Conservation (phyloP, 257 asterid genomes). For the Petrea volubilis region DNA sequence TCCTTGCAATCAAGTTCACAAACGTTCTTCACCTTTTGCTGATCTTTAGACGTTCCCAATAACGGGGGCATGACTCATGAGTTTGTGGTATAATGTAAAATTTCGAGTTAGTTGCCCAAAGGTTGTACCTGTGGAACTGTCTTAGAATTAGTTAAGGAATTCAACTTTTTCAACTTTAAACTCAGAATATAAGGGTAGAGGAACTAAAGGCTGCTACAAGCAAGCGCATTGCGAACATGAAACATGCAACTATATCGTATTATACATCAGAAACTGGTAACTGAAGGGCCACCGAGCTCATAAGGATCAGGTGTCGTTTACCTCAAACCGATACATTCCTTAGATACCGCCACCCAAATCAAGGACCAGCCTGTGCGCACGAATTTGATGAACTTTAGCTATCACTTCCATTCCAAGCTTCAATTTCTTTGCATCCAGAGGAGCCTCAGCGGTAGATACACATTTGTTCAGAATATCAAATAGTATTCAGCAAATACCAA, state of each 20-base stretch:
- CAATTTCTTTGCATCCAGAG: slow-evolving; percentile 57
- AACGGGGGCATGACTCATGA: too few species aligned
- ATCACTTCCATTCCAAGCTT: slow-evolving; percentile 72
- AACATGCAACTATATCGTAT: background rate
- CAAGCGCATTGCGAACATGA: background rate
- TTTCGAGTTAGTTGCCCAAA: too few species aligned
- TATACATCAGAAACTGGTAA: background rate
- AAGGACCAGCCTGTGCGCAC: slow-evolving; percentile 85
- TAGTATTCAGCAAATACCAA: background rate
- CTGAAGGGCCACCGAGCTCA: background rate
- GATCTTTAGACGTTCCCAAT: background rate
- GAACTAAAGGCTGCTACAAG: background rate
- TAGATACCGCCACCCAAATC: slow-evolving; percentile 79
- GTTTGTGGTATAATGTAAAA: too few species aligned
- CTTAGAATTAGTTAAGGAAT: background rate
- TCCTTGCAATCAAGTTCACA: background rate
- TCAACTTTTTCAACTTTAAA: background rate
- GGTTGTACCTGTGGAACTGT: too few species aligned
- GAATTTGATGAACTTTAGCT: slow-evolving; percentile 82
- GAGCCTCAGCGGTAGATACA: slow-evolving; percentile 35
- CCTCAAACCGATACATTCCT: slow-evolving; percentile 94
- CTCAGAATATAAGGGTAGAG: background rate
- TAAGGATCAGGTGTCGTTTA: slow-evolving; percentile 25
- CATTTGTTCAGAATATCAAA: slow-evolving; percentile 16
- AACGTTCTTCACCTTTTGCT: background rate